phyloP scores from a whole-genome alignment of 2,329 filamentous ascomycete species.

The Tolypocladium pustulatum region DNA sequence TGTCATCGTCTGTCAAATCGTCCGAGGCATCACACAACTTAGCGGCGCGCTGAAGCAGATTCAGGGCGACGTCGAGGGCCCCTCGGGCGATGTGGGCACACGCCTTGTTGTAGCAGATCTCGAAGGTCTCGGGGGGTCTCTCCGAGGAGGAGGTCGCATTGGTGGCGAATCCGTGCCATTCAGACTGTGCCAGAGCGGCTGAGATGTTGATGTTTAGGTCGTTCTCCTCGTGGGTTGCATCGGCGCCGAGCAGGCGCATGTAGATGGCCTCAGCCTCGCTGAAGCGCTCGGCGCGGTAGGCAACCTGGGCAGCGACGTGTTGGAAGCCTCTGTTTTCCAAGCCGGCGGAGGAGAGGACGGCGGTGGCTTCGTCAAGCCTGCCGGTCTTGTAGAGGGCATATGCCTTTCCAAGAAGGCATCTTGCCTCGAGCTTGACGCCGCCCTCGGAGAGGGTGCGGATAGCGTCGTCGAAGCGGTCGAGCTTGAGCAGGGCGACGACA shows the following conservation, averaged over 20 bases:
- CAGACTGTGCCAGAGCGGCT: constrained; percentile 61
- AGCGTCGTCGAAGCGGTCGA: constrained; percentile 74
- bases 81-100: constrained; percentile 62
- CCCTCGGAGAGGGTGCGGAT: constrained; percentile 56
- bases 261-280: constrained; percentile 55
- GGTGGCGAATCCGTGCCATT: constrained; percentile 49
- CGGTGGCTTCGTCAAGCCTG: constrained; percentile 54
- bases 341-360: constrained; percentile 23
- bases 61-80: constrained; percentile 52
- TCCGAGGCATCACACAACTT: constrained; percentile 64
- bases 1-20: constrained; percentile 64
- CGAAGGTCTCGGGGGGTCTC: constrained; percentile 60
- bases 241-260: constrained; percentile 38
- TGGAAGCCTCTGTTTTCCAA: constrained; percentile 24
- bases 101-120: constrained; percentile 72
- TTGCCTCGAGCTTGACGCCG: constrained; percentile 47
- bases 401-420: constrained; percentile 58
- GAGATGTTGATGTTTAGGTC: constrained; percentile 69
- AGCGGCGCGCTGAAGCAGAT: constrained; percentile 59
- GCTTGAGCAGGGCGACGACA: constrained; percentile 65
- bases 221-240: constrained; percentile 51
- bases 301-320: constrained; percentile 54
- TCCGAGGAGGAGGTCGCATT: constrained; percentile 37
- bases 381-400: constrained; percentile 81
- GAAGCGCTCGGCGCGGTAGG: constrained; percentile 69